These are phyloP conservation scores for Fusarium domesticum DNA, from an alignment of 2,329 filamentous ascomycete species.

Conservation along the genomic window DNA sequence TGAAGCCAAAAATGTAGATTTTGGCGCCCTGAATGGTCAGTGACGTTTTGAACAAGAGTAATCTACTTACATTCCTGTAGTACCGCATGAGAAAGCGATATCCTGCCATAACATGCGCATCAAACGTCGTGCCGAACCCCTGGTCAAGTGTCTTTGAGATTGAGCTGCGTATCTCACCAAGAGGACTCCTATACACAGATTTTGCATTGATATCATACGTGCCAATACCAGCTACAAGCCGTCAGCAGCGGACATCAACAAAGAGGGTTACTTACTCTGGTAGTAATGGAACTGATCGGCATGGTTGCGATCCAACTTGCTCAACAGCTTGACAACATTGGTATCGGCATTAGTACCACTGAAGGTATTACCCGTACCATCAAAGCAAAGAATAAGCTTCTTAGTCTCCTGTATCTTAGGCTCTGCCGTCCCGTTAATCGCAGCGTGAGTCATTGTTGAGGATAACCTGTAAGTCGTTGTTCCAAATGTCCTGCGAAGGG, in stretches of 20 bases:
- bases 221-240: constrained; percentile 43
- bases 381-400: constrained; percentile 48
- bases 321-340: constrained; percentile 51
- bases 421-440: constrained; percentile 13
- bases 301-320: constrained; percentile 44
- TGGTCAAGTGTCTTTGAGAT: constrained; percentile 42
- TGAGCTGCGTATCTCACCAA: constrained; percentile 35
- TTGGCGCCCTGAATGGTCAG: constrained; percentile 39
- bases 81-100: constrained; percentile 55
- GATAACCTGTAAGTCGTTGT: background rate
- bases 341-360: constrained; percentile 48
- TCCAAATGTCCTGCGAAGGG: background rate
- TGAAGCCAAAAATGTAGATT: constrained; percentile 55
- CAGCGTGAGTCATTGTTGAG: background rate
- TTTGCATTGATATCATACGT: constrained; percentile 46
- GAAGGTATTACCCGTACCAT: constrained; percentile 48
- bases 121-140: constrained; percentile 46
- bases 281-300: constrained; percentile 49
- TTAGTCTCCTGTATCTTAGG: constrained; percentile 25
- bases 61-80: constrained; percentile 39
- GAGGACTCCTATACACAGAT: constrained; percentile 38
- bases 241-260: background rate
- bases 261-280: constrained; percentile 36
- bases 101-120: constrained; percentile 50
- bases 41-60: accelerated